Evolutionary conservation across 495 filamentous ascomycete genomes (phyloP).

Genomic region (Daldinia decipiens): DNA sequence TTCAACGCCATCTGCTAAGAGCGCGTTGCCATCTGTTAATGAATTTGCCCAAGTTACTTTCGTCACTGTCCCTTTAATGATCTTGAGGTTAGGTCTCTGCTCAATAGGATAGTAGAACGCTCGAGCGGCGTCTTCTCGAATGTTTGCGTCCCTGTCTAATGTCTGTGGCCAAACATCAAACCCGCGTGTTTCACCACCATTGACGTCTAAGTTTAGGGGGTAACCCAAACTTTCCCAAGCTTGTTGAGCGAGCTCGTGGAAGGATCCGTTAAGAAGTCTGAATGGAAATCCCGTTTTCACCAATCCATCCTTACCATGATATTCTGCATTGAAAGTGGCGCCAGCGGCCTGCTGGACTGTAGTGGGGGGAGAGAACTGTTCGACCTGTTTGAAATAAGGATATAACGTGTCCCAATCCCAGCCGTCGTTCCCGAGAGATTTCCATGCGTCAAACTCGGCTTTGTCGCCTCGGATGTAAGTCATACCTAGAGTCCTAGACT

Average conservation of each 20-base stretch:
- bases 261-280: constrained; percentile 46
- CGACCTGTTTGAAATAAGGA: constrained; percentile 58
- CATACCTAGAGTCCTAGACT: constrained; percentile 55
- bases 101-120: constrained; percentile 60
- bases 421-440: constrained; percentile 62
- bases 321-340: constrained; percentile 56
- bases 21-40: constrained; percentile 20
- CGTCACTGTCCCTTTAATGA: constrained; percentile 52
- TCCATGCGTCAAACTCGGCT: constrained; percentile 69
- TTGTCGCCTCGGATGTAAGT: constrained; percentile 64
- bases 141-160: constrained; percentile 46
- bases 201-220: constrained; percentile 53
- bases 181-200: constrained; percentile 54
- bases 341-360: constrained; percentile 53
- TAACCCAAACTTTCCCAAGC: constrained; percentile 50
- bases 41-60: constrained; percentile 47
- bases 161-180: constrained; percentile 55
- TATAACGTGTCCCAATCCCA: constrained; percentile 66
- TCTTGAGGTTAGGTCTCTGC: constrained; percentile 48
- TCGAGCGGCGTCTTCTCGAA: constrained; percentile 49
- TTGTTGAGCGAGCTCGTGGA: constrained; percentile 43
- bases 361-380: constrained; percentile 53
- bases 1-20: constrained; percentile 51
- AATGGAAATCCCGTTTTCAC: constrained; percentile 62
- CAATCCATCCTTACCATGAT: constrained; percentile 59